Conservation (phyloP, 2,329 filamentous ascomycete species). For the Cordyceps javanica region DNA sequence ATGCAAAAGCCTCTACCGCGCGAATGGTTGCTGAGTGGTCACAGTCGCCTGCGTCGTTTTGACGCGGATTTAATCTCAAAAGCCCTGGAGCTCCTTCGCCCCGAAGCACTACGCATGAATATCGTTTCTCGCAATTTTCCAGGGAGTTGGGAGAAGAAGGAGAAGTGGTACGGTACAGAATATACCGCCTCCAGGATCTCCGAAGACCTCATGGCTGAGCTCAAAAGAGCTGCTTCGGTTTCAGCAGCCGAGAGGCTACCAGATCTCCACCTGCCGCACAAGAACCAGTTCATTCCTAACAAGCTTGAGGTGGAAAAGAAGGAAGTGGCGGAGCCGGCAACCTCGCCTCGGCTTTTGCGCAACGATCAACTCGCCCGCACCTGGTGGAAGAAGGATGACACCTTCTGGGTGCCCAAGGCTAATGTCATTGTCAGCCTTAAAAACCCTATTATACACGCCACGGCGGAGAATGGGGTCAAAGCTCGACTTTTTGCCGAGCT, state of each 20-base stretch:
- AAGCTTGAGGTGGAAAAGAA: slow-evolving; percentile 93
- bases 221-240: slow-evolving; percentile 57
- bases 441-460: slow-evolving; percentile 72
- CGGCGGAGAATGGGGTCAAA: slow-evolving; percentile 72
- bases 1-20: slow-evolving; percentile 90
- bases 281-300: slow-evolving; percentile 92
- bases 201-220: slow-evolving; percentile 63
- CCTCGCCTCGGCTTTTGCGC: slow-evolving; percentile 73
- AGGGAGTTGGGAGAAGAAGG: slow-evolving; percentile 77
- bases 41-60: slow-evolving; percentile 71
- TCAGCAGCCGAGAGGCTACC: slow-evolving; percentile 53
- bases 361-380: slow-evolving; percentile 75
- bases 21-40: slow-evolving; percentile 80
- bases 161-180: slow-evolving; percentile 98
- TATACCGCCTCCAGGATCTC: slow-evolving; percentile 80
- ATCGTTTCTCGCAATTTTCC: slow-evolving; percentile 80
- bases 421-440: slow-evolving; percentile 76
- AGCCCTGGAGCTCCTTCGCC: slow-evolving; percentile 66
- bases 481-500: slow-evolving; percentile 76
- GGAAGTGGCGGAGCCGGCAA: slow-evolving; percentile 68
- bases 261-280: slow-evolving; percentile 79
- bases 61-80: slow-evolving; percentile 69
- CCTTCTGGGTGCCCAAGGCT: slow-evolving; percentile 95
- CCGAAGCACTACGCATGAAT: slow-evolving; percentile 84
- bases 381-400: slow-evolving; percentile 99